Base-by-base conservation (phyloP, 2,329 filamentous ascomycete species). In the Hortaea werneckii region DNA sequence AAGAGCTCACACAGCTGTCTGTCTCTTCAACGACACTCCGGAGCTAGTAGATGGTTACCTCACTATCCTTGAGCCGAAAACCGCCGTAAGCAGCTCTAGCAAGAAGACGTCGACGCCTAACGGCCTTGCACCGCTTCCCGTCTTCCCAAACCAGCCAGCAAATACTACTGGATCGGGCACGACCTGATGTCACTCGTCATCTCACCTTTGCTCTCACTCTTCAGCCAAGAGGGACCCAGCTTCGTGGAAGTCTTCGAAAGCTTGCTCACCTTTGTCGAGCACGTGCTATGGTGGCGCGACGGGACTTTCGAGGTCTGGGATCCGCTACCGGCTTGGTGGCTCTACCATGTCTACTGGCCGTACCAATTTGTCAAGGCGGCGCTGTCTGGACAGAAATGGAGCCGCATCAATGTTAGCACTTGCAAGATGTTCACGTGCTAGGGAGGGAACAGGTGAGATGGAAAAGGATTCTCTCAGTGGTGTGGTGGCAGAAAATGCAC, bases 351-450 rank as follows among this genome's bases (percentile, higher is more conserved):
- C 6, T 76, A 73, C 53, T 77, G 74, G 74, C 74, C 73, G 1
- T 54, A 60, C 43, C 67, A 68, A 48, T 80, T 85, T 54, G 40
- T 71, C 5, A 58, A 56, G 45, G 68, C 64, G 42, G 65, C 75
- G 46, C 59, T 60, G 55, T 59, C 58, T 4, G 70, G 76, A 1
- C 68, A 58, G 50, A 68, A 66, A 46, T 86, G 82, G 82, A 80
- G 75, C 50, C 69, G 80, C 49, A 60, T 83, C 34, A 85, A 86
- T 61, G 78, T 85, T 3, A 83, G 80, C 55, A 85, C 82, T 9
- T 73, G 70, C 27, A 80, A 78, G 62, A 70, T 79, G 60, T 79
- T 79, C 57, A 63, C 65, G 51, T 65, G 62, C 37, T 45, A 13
- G 20, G n/a, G 32, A 20, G 20, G 20, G 20, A 20, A 20, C 20